Evolutionary conservation across 257 asterid genomes (phyloP).

Genomic region (Datura wrightii): DNA sequence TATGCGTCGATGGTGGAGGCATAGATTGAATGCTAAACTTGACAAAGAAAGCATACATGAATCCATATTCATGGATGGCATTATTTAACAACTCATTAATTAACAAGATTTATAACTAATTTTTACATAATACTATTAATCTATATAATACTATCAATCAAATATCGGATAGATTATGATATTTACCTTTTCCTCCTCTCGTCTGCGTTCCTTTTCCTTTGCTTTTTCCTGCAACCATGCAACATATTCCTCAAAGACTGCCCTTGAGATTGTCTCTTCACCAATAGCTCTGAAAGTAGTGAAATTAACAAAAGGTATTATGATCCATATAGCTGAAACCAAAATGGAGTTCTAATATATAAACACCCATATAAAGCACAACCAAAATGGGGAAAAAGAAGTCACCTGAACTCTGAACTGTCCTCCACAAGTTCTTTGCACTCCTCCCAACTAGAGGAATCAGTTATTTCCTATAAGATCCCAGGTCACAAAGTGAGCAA

Average conservation of each 20-base stretch:
- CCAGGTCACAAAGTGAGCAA: background rate
- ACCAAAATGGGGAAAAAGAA: conserved; percentile 32
- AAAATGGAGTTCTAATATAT: conserved; percentile 13
- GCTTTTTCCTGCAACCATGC: conserved; percentile 80
- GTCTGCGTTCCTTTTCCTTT: conserved; percentile 90
- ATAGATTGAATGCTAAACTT: conserved; percentile 1
- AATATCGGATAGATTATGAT: background rate
- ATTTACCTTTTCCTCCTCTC: conserved; percentile 92
- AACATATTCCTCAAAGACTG: conserved; percentile 75
- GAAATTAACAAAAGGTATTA: conserved; percentile 26
- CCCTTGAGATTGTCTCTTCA: conserved; percentile 77
- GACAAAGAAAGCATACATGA: conserved; percentile 1
- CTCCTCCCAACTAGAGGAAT: conserved; percentile 86
- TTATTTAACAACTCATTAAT: background rate
- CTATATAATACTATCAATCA: background rate
- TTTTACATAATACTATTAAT: conserved; percentile 15
- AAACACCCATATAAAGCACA: conserved; percentile 29
- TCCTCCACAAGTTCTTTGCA: conserved; percentile 76
- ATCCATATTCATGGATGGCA: conserved; percentile 2
- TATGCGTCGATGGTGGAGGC: background rate
- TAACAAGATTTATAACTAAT: background rate
- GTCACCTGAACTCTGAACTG: conserved; percentile 86
- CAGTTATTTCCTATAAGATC: conserved; percentile 67
- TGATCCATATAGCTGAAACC: conserved; percentile 32
- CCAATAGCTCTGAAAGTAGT: conserved; percentile 70